Percentiles rank a stretch among this genome's conserved stretches.
phyloP scores from a whole-genome alignment of 83 land plant genomes.

The Picea abies region DNA sequence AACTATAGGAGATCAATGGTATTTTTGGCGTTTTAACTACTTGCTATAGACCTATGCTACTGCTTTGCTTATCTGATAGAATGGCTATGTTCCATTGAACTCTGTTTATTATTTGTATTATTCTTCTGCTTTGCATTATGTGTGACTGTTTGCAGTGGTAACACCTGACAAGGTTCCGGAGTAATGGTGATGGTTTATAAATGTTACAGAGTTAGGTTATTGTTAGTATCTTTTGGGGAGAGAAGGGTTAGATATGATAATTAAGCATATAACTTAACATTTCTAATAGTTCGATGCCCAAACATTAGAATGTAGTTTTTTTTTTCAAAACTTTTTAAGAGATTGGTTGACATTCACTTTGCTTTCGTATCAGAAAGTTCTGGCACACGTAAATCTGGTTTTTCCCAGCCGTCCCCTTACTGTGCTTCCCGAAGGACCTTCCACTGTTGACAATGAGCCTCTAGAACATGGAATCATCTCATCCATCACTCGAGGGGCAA shows the following conservation, averaged over 20 bases:
- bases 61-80: neutral
- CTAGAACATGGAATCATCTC: conserved; percentile 71
- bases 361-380: conserved; percentile 51
- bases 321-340: neutral
- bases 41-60: neutral
- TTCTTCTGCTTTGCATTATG: neutral
- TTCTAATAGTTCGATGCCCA: neutral
- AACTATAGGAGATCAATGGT: neutral
- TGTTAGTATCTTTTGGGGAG: neutral
- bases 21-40: neutral
- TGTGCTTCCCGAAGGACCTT: conserved; percentile 32
- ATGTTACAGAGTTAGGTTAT: neutral
- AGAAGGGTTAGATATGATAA: neutral
- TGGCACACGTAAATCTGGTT: conserved; percentile 59
- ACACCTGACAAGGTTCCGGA: neutral
- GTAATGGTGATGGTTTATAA: neutral
- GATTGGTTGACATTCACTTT: neutral
- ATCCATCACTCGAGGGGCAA: conserved; percentile 71
- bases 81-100: neutral
- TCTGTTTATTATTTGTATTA: neutral
- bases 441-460: conserved; percentile 47
- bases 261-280: neutral
- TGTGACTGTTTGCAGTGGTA: neutral
- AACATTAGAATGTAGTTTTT: neutral
- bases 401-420: conserved; percentile 67